phyloP scores from a whole-genome alignment of 2,329 filamentous ascomycete species.

The Dryadomyces quercus-mongolicae region DNA sequence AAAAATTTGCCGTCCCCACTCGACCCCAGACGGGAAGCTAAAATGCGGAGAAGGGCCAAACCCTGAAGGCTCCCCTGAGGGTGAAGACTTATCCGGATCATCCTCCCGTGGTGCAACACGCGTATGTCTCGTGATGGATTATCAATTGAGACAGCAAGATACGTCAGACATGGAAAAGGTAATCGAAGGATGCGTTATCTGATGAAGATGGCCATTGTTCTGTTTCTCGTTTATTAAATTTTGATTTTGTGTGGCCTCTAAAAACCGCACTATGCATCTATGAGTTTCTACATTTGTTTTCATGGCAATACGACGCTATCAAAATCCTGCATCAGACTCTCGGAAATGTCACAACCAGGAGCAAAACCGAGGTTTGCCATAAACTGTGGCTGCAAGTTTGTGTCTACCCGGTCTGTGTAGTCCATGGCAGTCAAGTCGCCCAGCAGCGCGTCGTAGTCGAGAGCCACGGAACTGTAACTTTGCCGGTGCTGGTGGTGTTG shows the following conservation, averaged over 20 bases:
- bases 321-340: constrained; percentile 23
- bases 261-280: neutral
- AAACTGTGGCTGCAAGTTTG: constrained; percentile 41
- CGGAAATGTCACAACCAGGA: constrained; percentile 29
- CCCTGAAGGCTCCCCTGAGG: neutral
- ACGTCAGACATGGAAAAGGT: no score
- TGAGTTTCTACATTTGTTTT: neutral
- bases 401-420: constrained; percentile 34
- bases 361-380: constrained; percentile 56
- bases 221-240: neutral
- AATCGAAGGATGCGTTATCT: neutral
- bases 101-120: no score
- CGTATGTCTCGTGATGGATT: no score
- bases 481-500: neutral
- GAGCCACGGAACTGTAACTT: constrained; percentile 6
- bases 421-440: constrained; percentile 40
- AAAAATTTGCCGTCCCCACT: neutral
- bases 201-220: neutral
- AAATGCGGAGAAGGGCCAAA: neutral
- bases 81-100: neutral
- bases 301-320: constrained; percentile 4
- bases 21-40: neutral
- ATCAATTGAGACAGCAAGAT: no score
- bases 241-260: neutral
- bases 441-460: constrained; percentile 40